A percentile compares a stretch with the other conserved stretches of the same genome.
phyloP scores from a whole-genome alignment of 2,329 filamentous ascomycete genomes.

The Fusarium sp. region DNA sequence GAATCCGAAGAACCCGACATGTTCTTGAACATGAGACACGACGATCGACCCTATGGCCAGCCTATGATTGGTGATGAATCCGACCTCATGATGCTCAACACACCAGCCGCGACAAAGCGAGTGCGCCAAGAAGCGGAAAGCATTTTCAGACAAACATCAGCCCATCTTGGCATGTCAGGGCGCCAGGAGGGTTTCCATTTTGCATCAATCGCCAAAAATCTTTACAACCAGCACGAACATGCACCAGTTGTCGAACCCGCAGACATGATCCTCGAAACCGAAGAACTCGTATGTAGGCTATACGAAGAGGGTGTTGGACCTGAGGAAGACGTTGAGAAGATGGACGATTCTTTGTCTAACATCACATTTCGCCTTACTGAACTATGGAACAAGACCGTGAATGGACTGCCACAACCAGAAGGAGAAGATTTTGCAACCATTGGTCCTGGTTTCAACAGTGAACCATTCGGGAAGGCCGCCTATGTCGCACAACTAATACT shows the following conservation, averaged over 20 bases:
- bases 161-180: slow-evolving; percentile 55
- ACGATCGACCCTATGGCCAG: slow-evolving; percentile 54
- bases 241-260: slow-evolving; percentile 76
- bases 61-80: slow-evolving; percentile 58
- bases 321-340: slow-evolving; percentile 65
- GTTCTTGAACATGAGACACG: slow-evolving; percentile 62
- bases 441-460: slow-evolving; percentile 71
- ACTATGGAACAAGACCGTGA: slow-evolving; percentile 68
- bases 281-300: slow-evolving; percentile 74
- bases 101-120: slow-evolving; percentile 65
- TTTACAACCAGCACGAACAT: slow-evolving; percentile 68
- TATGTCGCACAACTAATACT: slow-evolving; percentile 84
- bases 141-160: slow-evolving; percentile 65
- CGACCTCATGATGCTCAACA: slow-evolving; percentile 67
- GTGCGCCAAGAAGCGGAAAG: slow-evolving; percentile 67
- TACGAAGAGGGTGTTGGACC: slow-evolving; percentile 71
- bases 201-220: slow-evolving; percentile 76
- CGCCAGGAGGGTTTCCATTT: slow-evolving; percentile 72
- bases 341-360: slow-evolving; percentile 67
- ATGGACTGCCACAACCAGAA: slow-evolving; percentile 60
- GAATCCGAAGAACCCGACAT: slow-evolving; percentile 59
- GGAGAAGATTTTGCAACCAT: slow-evolving; percentile 70
- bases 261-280: slow-evolving; percentile 79
- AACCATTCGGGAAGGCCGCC: slow-evolving; percentile 78
- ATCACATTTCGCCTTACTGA: slow-evolving; percentile 63